A percentile compares a stretch with the other conserved stretches of the same genome.
These are phyloP conservation scores for Trichothecium roseum DNA, from an alignment of 2,329 filamentous ascomycete genomes.

Conservation along the genomic window DNA sequence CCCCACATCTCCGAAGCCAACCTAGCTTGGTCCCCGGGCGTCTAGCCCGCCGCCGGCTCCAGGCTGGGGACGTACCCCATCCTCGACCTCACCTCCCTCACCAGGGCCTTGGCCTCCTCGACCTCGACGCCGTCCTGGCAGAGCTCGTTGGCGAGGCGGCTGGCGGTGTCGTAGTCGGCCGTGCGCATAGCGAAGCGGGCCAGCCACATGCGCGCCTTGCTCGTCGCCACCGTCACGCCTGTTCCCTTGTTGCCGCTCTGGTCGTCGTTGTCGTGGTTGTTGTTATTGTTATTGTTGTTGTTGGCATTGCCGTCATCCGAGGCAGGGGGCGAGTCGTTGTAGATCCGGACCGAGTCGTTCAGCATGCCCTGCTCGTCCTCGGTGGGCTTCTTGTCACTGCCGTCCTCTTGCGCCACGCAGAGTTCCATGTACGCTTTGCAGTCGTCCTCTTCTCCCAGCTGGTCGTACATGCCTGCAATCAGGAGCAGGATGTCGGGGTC, in stretches of 20 bases:
- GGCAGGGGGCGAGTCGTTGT: slow-evolving; percentile 38
- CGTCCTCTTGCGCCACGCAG: slow-evolving; percentile 84
- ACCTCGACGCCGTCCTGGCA: slow-evolving; percentile 95
- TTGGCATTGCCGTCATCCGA: slow-evolving; percentile 26
- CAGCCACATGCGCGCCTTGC: slow-evolving; percentile 88
- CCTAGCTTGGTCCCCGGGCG: no score
- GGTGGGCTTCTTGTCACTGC: slow-evolving; percentile 33
- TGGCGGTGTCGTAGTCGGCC: slow-evolving; percentile 65
- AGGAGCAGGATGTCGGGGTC: slow-evolving; percentile 87
- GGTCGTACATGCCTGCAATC: slow-evolving; percentile 83
- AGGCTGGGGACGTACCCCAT: slow-evolving; percentile 35
- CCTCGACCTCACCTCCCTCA: slow-evolving; percentile 73
- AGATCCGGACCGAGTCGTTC: slow-evolving; percentile 40
- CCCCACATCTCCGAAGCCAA: no score
- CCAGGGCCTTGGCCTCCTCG: slow-evolving; percentile 89
- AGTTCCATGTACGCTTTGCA: slow-evolving; percentile 93
- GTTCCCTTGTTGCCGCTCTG: slow-evolving; percentile 42
- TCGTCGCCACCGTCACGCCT: slow-evolving; percentile 84
- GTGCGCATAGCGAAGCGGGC: slow-evolving; percentile 69
- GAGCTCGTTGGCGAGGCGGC: slow-evolving; percentile 76
- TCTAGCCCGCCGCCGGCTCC: no score
- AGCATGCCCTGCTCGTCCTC: slow-evolving; percentile 21
- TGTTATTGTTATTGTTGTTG: no score
- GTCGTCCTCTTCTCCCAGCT: slow-evolving; percentile 65
- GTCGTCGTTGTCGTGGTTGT: slow-evolving; percentile 16